Percentiles rank a stretch among this genome's conserved stretches.
Evolutionary conservation across 306 rosid species (phyloP).

Genomic region (Canavalia gladiata): DNA sequence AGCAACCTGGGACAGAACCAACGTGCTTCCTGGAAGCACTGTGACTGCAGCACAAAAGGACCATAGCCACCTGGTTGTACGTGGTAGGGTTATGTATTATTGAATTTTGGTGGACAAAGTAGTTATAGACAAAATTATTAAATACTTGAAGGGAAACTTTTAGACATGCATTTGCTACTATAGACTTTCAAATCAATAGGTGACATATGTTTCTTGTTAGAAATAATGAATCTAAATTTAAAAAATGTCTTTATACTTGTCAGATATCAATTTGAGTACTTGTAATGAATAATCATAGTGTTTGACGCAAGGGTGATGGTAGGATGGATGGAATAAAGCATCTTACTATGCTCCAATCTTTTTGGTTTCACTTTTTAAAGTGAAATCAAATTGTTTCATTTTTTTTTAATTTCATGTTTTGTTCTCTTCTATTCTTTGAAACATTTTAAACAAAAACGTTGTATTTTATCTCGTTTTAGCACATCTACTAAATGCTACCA

Average conservation of each 20-base stretch:
- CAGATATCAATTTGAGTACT: background rate
- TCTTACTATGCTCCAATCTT: background rate
- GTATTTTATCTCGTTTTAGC: too few relatives aligned
- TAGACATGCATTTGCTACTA: background rate
- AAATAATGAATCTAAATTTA: background rate
- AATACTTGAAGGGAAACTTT: background rate
- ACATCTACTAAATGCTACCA: background rate
- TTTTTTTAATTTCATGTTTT: background rate
- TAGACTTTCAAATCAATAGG: conserved; percentile 20
- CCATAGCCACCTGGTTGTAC: conserved; percentile 28
- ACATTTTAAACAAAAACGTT: background rate
- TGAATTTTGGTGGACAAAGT: conserved; percentile 20
- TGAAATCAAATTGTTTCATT: background rate
- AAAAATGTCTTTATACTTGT: conserved; percentile 4
- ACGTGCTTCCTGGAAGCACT: conserved; percentile 37
- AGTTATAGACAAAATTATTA: conserved; percentile 28
- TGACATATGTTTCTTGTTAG: background rate
- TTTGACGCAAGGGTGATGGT: background rate
- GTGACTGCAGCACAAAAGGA: conserved; percentile 24
- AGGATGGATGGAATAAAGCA: background rate
- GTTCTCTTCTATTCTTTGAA: background rate
- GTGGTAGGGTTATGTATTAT: conserved; percentile 41
- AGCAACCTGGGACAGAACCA: conserved; percentile 31
- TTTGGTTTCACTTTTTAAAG: background rate
- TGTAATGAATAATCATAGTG: background rate